Conservation (phyloP, 805 yeast genomes). For the Cephaloascus albidus region DNA sequence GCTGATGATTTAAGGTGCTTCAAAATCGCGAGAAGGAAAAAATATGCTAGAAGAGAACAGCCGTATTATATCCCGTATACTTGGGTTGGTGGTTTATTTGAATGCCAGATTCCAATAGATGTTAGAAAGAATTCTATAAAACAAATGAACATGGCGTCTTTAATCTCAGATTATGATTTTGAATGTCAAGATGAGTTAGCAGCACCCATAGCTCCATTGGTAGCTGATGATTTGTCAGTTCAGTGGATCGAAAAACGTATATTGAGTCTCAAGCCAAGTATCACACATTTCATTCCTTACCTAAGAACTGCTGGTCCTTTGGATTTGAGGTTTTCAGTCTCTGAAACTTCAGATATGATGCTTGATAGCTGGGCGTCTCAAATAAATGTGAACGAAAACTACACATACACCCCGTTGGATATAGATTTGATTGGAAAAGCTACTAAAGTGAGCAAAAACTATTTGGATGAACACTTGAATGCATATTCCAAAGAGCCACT, state of each 20-base stretch:
- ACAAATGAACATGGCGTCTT: conserved; percentile 4
- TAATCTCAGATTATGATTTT: conserved; percentile 11
- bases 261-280: conserved; percentile 11
- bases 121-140: conserved; percentile 13
- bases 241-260: conserved; percentile 33
- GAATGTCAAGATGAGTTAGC: conserved; percentile 24
- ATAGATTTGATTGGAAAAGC: conserved; percentile 18
- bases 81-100: conserved; percentile 57
- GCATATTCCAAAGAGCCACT: not conserved
- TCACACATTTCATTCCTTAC: conserved; percentile 46
- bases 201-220: conserved; percentile 43
- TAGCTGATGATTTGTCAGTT: conserved; percentile 44
- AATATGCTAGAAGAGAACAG: conserved; percentile 34
- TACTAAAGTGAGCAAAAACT: conserved; percentile 7
- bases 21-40: conserved; percentile 46
- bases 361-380: conserved; percentile 34
- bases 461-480: not conserved
- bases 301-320: conserved; percentile 38
- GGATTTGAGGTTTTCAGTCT: conserved; percentile 22
- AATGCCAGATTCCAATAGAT: conserved; percentile 29
- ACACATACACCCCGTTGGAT: conserved; percentile 30
- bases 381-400: conserved; percentile 41
- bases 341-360: conserved; percentile 17
- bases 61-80: conserved; percentile 45
- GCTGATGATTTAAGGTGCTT: conserved; percentile 30